Evolutionary conservation across 257 asterid genomes (phyloP).

Genomic region (Solanum arcanum): DNA sequence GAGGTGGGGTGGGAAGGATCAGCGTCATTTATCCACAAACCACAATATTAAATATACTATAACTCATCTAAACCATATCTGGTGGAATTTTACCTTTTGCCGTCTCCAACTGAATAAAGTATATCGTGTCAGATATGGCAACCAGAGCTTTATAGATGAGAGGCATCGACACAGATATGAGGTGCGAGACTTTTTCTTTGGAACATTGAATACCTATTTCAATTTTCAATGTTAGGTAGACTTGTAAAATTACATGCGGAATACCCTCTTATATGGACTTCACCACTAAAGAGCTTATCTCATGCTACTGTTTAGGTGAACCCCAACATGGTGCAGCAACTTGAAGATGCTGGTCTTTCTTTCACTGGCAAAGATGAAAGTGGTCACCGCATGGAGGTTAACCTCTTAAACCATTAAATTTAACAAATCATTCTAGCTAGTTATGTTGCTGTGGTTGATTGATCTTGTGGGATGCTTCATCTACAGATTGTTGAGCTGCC

Average conservation of each 20-base stretch:
- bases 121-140: slow-evolving; percentile 38
- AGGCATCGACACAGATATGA: slow-evolving; percentile 98
- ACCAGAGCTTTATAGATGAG: slow-evolving; percentile 56
- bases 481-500: slow-evolving; percentile 32
- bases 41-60: background rate
- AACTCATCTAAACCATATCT: background rate
- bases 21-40: background rate
- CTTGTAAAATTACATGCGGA: background rate
- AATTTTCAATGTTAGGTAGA: background rate
- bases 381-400: slow-evolving; percentile 38
- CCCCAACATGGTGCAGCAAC: slow-evolving; percentile 30
- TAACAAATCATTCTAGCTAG: background rate
- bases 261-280: background rate
- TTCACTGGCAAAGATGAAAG: slow-evolving; percentile 43
- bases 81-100: background rate
- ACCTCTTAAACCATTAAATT: background rate
- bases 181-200: slow-evolving; percentile 25
- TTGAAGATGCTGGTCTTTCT: slow-evolving; percentile 34
- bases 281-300: background rate
- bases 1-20: background rate
- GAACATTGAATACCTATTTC: background rate
- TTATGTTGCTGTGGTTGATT: background rate
- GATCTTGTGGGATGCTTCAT: background rate
- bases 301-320: slow-evolving; percentile 19
- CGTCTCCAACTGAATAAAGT: background rate